Percentiles rank a stretch among this genome's conserved stretches.
These are phyloP conservation scores for Mycena albidolilacea DNA, from an alignment of 768 basidiomycete species.

Conservation along the genomic window DNA sequence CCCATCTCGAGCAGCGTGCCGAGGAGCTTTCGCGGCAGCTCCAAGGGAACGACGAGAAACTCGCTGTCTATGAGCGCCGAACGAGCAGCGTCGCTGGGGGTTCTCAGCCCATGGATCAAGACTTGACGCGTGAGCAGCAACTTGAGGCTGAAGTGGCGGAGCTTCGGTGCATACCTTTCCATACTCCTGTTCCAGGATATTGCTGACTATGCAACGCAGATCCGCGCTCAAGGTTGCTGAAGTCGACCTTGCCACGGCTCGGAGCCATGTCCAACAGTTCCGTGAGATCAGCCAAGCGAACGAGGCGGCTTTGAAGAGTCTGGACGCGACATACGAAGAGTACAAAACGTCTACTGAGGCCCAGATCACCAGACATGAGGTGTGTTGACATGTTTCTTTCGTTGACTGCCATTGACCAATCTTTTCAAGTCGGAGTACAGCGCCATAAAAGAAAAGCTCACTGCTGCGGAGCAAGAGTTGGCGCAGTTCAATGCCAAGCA, in stretches of 20 bases:
- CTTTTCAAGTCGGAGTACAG: conserved; percentile 33
- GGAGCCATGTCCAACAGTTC: conserved; percentile 86
- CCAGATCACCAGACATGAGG: conserved; percentile 78
- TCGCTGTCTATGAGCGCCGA: conserved; percentile 88
- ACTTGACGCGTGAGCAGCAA: conserved; percentile 79
- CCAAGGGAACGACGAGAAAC: conserved; percentile 86
- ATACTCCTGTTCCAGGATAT: neutral
- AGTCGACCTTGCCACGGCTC: conserved; percentile 80
- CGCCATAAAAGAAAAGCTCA: conserved; percentile 76
- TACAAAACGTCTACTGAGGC: conserved; percentile 82
- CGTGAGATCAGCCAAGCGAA: conserved; percentile 88
- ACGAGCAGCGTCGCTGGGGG: conserved; percentile 52
- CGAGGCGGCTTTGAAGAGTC: conserved; percentile 79
- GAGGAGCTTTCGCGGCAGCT: conserved; percentile 73
- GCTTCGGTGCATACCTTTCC: conserved; percentile 67
- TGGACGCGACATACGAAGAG: conserved; percentile 84
- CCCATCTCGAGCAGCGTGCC: conserved; percentile 81
- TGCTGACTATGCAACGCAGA: conserved; percentile 58
- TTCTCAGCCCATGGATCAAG: conserved; percentile 56
- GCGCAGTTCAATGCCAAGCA: conserved; percentile 63
- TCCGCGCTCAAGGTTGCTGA: conserved; percentile 83
- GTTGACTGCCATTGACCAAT: neutral
- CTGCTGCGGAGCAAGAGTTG: conserved; percentile 68
- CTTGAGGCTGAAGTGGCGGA: conserved; percentile 90
- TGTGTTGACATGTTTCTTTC: conserved; percentile 49